A percentile compares a stretch with the other conserved stretches of the same genome.
Evolutionary conservation across 352 stramenopile species (phyloP).

Genomic region (Globisporangium paddicum): DNA sequence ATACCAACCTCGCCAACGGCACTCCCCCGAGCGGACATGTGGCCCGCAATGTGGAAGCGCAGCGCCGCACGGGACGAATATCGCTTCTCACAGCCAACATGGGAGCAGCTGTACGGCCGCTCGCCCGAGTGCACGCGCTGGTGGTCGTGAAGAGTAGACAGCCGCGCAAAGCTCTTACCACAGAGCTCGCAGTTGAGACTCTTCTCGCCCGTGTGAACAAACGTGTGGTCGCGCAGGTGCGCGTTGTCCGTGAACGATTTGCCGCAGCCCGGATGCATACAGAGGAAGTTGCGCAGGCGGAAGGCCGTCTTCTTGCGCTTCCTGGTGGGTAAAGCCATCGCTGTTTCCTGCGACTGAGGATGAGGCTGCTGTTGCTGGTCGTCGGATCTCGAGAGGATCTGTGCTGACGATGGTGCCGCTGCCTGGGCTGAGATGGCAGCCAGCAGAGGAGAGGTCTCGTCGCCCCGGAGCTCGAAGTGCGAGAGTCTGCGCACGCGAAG

Average conservation of each 20-base stretch:
- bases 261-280: slow-evolving; percentile 56
- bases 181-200: slow-evolving; percentile 42
- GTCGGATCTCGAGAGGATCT: neutral
- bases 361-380: slow-evolving; percentile 1
- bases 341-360: neutral
- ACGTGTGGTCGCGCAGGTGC: slow-evolving; percentile 61
- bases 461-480: slow-evolving; percentile 4
- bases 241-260: slow-evolving; percentile 73
- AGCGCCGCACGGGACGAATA: slow-evolving; percentile 58
- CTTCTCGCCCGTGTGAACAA: slow-evolving; percentile 73
- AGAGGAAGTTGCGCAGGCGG: slow-evolving; percentile 66
- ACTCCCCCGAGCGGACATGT: slow-evolving; percentile 11
- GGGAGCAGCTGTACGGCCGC: slow-evolving; percentile 54
- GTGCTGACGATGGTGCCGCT: neutral
- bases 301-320: slow-evolving; percentile 43
- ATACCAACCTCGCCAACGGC: neutral
- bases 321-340: slow-evolving; percentile 11
- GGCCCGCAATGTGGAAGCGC: slow-evolving; percentile 44
- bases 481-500: neutral
- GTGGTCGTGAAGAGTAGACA: slow-evolving; percentile 58
- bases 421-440: neutral
- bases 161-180: slow-evolving; percentile 43
- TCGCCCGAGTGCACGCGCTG: slow-evolving; percentile 69
- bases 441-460: neutral
- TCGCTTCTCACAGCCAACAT: slow-evolving; percentile 19